Evolutionary conservation across 1,284 basidiomycete genomes (phyloP), one percentile per base, ranked within the genome.

Genomic region (Bondarzewia mesenterica): DNA sequence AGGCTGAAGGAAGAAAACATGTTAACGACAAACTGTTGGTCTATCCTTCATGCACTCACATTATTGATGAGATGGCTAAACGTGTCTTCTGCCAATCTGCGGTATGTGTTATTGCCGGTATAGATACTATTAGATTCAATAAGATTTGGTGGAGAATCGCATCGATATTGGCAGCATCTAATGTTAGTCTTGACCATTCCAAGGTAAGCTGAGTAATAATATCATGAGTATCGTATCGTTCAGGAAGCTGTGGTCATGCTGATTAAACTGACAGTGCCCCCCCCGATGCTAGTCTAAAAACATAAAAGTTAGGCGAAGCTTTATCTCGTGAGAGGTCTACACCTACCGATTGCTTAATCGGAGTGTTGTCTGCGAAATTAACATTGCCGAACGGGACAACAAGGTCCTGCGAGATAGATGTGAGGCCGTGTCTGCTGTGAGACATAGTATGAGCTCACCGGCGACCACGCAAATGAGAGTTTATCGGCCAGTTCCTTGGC

Each of bases 401-500:
- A 7, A 32, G 29, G 29, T n/a, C 29, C 29, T 32, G n/a, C 29
- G n/a, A 7, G 29, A 32, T 32, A 1, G 10, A n/a, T 32, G 5
- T 32, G 5, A 32, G 29, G n/a, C 10, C 29, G 3, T 12, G 29
- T n/a, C n/a, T 12, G 12, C n/a, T 32, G 2, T 32, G 29, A 32
- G 29, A 3, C 10, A 7, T 32, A 12, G 29, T 10, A 32, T 32
- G 29, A 7, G 12, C 44, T 53, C 80, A 80, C 29, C 66, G 68
- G 38, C n/a, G 72, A 65, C 73, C 78, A 87, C 5, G 75, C 81
- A 55, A 70, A 72, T 0, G 72, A 67, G 65, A 93, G 66, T 61
- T 86, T 85, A 60, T 89, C 78, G 1, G 79, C 82, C 18, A 91
- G 71, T 57, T 85, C 69, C 60, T 79, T 74, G 0, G 89, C 85